Percentiles rank a stretch among this genome's conserved stretches.
These are phyloP conservation scores for Francoa sonchifolia DNA, from an alignment of 441 rosid genomes.

Conservation along the genomic window DNA sequence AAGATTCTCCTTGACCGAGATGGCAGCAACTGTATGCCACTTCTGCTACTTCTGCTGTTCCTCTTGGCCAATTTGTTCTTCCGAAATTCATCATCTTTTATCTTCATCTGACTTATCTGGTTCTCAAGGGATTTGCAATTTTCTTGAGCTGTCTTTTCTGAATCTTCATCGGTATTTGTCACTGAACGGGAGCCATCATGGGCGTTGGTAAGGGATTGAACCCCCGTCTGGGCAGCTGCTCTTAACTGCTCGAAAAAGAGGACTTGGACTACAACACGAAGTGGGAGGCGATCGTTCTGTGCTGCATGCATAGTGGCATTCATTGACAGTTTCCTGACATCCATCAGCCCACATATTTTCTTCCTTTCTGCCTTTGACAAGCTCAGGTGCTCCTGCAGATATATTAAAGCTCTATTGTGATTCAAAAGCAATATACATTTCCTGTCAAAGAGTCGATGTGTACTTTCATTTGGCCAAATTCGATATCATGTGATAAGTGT, in stretches of 20 bases:
- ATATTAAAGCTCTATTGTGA: not conserved
- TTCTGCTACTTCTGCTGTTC: constrained; percentile 56
- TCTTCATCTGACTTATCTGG: constrained; percentile 21
- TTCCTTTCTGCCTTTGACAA: constrained; percentile 69
- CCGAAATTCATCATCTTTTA: constrained; percentile 26
- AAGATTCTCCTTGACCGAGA: constrained; percentile 90
- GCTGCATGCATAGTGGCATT: constrained; percentile 81
- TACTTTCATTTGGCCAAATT: too few species aligned
- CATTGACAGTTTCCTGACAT: constrained; percentile 69
- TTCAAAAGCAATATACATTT: too few species aligned
- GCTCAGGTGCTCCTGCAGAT: constrained; percentile 55
- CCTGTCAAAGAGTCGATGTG: too few species aligned
- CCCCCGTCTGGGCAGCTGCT: constrained; percentile 44
- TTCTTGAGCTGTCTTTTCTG: constrained; percentile 21
- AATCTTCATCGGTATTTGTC: constrained; percentile 39
- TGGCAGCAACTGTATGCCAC: constrained; percentile 55
- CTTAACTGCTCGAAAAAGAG: constrained; percentile 83
- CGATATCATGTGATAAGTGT: too few species aligned
- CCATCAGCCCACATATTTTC: constrained; percentile 65
- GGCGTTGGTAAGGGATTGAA: constrained; percentile 25
- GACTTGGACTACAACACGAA: constrained; percentile 83
- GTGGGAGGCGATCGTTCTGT: constrained; percentile 76
- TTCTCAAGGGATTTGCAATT: constrained; percentile 23
- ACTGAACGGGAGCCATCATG: constrained; percentile 24
- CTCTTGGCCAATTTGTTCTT: constrained; percentile 43